Conservation (phyloP, 257 asterid genomes). For the Paulownia fortunei region DNA sequence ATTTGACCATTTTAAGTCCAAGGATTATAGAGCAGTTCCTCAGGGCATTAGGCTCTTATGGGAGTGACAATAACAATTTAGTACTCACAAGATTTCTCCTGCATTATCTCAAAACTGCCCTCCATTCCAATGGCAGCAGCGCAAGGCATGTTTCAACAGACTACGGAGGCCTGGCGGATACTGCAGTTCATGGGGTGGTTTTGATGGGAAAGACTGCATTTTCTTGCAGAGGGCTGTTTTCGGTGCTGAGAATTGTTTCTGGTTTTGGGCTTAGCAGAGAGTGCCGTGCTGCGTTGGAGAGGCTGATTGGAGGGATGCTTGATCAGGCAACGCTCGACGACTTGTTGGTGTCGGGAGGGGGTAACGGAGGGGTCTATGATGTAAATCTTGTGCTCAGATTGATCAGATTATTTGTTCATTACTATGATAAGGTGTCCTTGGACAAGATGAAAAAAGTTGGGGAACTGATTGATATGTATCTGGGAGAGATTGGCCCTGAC, state of each 20-base stretch:
- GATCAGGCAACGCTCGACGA: constrained; percentile 78
- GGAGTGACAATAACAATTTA: constrained; percentile 49
- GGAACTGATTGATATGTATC: constrained; percentile 60
- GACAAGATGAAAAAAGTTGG: constrained; percentile 63
- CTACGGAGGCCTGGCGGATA: constrained; percentile 57
- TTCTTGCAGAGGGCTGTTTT: constrained; percentile 72
- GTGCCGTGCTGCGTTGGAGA: constrained; percentile 57
- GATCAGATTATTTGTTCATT: constrained; percentile 59
- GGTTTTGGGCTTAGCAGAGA: constrained; percentile 57
- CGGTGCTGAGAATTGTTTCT: constrained; percentile 61
- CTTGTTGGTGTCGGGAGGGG: constrained; percentile 59
- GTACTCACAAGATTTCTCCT: constrained; percentile 68
- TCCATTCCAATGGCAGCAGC: constrained; percentile 39
- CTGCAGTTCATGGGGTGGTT: constrained; percentile 66
- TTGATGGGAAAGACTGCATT: constrained; percentile 53
- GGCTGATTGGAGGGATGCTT: constrained; percentile 65
- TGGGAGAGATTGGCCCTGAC: constrained; percentile 83
- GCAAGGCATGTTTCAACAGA: constrained; percentile 34
- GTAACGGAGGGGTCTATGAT: constrained; percentile 67
- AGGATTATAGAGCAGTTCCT: constrained; percentile 49
- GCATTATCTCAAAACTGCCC: constrained; percentile 63
- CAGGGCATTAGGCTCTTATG: constrained; percentile 45
- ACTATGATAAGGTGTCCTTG: constrained; percentile 28
- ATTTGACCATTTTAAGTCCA: constrained; percentile 58
- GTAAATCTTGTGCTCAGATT: constrained; percentile 71